Percentiles rank a stretch among this genome's conserved stretches.
Evolutionary conservation across 1,139 yeast genomes (phyloP).

Genomic region (Schwanniomyces etchellsii): DNA sequence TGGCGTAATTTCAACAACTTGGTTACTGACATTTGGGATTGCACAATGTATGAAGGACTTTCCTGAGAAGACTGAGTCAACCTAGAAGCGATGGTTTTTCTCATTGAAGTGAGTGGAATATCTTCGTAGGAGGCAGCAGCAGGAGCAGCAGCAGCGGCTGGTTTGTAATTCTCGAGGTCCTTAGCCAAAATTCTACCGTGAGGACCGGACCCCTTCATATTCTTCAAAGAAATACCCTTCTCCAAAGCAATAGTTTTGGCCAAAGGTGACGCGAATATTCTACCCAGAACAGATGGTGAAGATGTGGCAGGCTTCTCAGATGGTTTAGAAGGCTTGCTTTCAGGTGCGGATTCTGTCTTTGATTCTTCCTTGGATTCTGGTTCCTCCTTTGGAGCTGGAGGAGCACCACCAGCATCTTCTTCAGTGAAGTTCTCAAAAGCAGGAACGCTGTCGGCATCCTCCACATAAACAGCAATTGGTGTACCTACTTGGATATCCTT

Average conservation of each 20-base stretch:
- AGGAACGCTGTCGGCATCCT: constrained; percentile 74
- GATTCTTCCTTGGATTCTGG: constrained; percentile 24
- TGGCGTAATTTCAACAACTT: constrained; percentile 90
- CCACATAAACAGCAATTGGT: constrained; percentile 96
- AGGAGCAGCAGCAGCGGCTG: constrained; percentile 43
- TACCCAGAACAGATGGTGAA: constrained; percentile 38
- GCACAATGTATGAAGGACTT: constrained; percentile 89
- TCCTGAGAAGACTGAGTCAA: constrained; percentile 78
- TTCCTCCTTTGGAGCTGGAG: constrained; percentile 19
- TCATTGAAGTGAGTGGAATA: constrained; percentile 84
- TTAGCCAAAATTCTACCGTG: constrained; percentile 87
- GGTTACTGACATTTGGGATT: constrained; percentile 79
- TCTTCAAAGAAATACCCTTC: constrained; percentile 82
- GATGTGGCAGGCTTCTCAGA: constrained; percentile 19
- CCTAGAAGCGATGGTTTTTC: constrained; percentile 90
- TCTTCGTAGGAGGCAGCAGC: constrained; percentile 66
- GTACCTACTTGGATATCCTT: constrained; percentile 89
- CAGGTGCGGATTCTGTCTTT: constrained; percentile 21
- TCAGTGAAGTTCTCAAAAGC: constrained; percentile 85
- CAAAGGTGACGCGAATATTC: constrained; percentile 91
- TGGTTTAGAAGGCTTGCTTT: constrained; percentile 23
- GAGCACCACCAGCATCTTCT: constrained; percentile 69
- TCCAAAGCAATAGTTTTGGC: constrained; percentile 94
- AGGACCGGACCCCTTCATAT: constrained; percentile 90
- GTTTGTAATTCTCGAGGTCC: constrained; percentile 72